phyloP scores from a whole-genome alignment of 768 basidiomycete species.

The Boletus eberwhitei region DNA sequence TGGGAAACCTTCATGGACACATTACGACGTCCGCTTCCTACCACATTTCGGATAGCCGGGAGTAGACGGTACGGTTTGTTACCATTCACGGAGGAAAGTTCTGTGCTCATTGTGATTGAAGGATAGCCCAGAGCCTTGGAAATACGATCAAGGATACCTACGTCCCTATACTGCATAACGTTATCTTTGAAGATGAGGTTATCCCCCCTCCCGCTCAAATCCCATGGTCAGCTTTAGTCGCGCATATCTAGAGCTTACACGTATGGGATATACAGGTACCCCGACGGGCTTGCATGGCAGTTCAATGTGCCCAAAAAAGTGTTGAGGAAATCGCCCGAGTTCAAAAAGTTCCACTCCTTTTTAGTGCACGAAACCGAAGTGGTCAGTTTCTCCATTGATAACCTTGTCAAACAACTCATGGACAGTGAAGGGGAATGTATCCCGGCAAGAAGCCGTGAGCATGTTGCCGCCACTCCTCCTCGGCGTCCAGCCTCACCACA shows the following conservation, averaged over 20 bases:
- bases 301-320: constrained; percentile 88
- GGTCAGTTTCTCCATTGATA: constrained; percentile 44
- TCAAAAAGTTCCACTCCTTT: constrained; percentile 94
- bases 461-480: constrained; percentile 98
- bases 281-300: constrained; percentile 94
- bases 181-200: constrained; percentile 70
- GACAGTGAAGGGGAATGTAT: constrained; percentile 79
- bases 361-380: constrained; percentile 98
- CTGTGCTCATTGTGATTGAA: constrained; percentile 29
- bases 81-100: not conserved
- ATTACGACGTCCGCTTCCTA: constrained; percentile 74
- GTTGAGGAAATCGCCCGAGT: constrained; percentile 82
- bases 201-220: constrained; percentile 81
- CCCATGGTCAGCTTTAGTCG: constrained; percentile 58
- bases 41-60: constrained; percentile 90
- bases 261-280: constrained; percentile 61
- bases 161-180: constrained; percentile 69
- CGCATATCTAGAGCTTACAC: not conserved
- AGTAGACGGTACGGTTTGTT: constrained; percentile 65
- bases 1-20: constrained; percentile 71
- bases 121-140: constrained; percentile 73
- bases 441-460: constrained; percentile 94
- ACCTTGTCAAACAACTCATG: not conserved
- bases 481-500: constrained; percentile 91
- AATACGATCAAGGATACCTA: constrained; percentile 72